A percentile compares a stretch with the other conserved stretches of the same genome.
Evolutionary conservation across 768 basidiomycete species (phyloP).

Genomic region (Pisolithus sp.): DNA sequence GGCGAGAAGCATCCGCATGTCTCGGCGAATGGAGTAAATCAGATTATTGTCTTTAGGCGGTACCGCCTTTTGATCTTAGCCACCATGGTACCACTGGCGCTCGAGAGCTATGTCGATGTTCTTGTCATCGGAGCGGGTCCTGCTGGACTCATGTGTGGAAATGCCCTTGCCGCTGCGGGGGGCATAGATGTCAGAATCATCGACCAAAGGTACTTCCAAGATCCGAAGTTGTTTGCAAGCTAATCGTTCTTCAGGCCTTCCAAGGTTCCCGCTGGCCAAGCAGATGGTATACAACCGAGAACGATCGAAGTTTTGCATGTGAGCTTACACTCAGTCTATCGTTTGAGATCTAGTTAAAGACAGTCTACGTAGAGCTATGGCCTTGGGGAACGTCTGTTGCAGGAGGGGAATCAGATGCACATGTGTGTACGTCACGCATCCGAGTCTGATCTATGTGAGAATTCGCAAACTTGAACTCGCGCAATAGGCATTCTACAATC

Average conservation of each 20-base stretch:
- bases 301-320: constrained; percentile 52
- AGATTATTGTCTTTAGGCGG: no score
- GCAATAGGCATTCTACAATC: constrained; percentile 69
- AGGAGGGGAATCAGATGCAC: constrained; percentile 64
- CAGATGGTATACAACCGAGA: constrained; percentile 51
- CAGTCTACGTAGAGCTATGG: constrained; percentile 58
- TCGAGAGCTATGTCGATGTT: constrained; percentile 36
- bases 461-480: background rate
- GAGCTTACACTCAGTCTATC: background rate
- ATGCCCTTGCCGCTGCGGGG: constrained; percentile 42
- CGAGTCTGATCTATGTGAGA: background rate
- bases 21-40: background rate
- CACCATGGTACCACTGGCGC: background rate
- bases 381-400: constrained; percentile 55
- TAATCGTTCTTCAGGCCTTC: constrained; percentile 26
- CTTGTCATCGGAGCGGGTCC: constrained; percentile 46
- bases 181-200: constrained; percentile 37
- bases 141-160: constrained; percentile 63
- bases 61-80: no score
- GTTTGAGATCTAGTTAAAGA: background rate
- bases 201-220: constrained; percentile 35
- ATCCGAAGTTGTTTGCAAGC: background rate
- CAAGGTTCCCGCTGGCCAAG: constrained; percentile 42
- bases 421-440: constrained; percentile 44
- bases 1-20: constrained; percentile 7